phyloP scores from a whole-genome alignment of 805 yeast genomes.

The Peterozyma xylosa region DNA sequence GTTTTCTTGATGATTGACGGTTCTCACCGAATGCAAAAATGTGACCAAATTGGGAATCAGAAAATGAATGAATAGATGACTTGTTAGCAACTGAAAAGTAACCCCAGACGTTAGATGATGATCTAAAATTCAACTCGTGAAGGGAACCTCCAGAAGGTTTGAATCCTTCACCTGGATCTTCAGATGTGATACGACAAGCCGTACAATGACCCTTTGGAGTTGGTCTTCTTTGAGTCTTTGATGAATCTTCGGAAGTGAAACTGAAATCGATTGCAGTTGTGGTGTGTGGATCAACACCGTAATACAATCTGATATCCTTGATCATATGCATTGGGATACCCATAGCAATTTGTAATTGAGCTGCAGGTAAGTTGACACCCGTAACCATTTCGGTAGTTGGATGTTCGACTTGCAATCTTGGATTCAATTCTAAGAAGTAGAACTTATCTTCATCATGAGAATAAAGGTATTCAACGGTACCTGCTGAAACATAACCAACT shows the following conservation, averaged over 20 bases:
- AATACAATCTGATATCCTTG: constrained; percentile 83
- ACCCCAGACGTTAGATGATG: constrained; percentile 99
- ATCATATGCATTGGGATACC: constrained; percentile 97
- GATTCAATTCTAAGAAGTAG: constrained; percentile 93
- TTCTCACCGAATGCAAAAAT: constrained; percentile 98
- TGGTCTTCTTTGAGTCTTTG: constrained; percentile 82
- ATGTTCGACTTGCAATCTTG: constrained; percentile 98
- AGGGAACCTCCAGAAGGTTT: constrained; percentile 97
- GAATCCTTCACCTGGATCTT: constrained; percentile 99
- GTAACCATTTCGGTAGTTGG: constrained; percentile 99
- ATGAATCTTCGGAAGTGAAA: constrained; percentile 65
- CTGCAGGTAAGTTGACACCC: constrained; percentile 96
- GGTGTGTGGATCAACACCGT: constrained; percentile 95
- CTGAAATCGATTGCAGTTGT: constrained; percentile 86
- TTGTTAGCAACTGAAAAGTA: constrained; percentile 95
- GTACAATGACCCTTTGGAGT: constrained; percentile 98
- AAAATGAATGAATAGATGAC: constrained; percentile 95
- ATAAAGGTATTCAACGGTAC: constrained; percentile 96
- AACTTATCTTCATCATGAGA: constrained; percentile 92
- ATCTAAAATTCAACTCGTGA: constrained; percentile 94
- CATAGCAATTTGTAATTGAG: constrained; percentile 98
- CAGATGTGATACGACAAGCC: constrained; percentile 98
- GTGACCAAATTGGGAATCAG: constrained; percentile 98
- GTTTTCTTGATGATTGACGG: constrained; percentile 95
- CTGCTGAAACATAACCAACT: constrained; percentile 98